Percentiles rank a stretch among this genome's conserved stretches.
phyloP scores from a whole-genome alignment of 805 yeast genomes.

The Zygoascus ofunaensis region DNA sequence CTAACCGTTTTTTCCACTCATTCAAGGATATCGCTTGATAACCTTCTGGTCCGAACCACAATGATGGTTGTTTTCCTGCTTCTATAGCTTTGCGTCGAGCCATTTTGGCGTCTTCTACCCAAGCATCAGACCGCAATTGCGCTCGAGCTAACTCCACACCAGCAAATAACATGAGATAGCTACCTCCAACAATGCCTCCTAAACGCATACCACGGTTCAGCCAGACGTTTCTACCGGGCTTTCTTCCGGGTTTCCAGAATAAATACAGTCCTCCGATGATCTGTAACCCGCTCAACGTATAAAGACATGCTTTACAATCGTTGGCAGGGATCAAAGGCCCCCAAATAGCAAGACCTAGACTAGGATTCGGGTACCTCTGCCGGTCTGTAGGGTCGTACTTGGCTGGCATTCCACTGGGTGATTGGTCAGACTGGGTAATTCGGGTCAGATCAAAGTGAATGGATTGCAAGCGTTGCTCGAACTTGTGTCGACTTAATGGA shows the following conservation, averaged over 20 bases:
- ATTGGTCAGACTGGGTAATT: neutral
- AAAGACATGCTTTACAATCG: conserved; percentile 49
- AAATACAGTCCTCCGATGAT: conserved; percentile 23
- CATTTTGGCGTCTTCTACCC: conserved; percentile 56
- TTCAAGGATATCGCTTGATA: conserved; percentile 40
- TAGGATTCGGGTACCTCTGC: conserved; percentile 34
- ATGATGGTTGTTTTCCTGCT: conserved; percentile 40
- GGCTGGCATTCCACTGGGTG: conserved; percentile 1
- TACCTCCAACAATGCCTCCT: conserved; percentile 35
- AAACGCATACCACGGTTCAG: conserved; percentile 27
- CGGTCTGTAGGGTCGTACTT: conserved; percentile 2
- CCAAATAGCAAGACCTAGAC: conserved; percentile 52
- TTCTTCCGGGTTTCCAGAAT: conserved; percentile 17
- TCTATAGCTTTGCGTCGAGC: conserved; percentile 44
- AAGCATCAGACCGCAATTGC: conserved; percentile 44
- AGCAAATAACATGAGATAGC: conserved; percentile 42
- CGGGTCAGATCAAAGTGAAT: no score
- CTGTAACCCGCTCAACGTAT: conserved; percentile 45
- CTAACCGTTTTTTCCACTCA: conserved; percentile 24
- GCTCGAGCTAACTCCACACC: conserved; percentile 49
- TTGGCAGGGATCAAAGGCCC: conserved; percentile 70
- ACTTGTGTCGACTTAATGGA: no score
- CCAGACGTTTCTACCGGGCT: conserved; percentile 16
- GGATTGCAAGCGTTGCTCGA: no score
- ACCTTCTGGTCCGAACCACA: conserved; percentile 62